A percentile compares a stretch with the other conserved stretches of the same genome.
Evolutionary conservation across 768 basidiomycete species (phyloP).

Genomic region (Leucocoprinus birnbaumii): DNA sequence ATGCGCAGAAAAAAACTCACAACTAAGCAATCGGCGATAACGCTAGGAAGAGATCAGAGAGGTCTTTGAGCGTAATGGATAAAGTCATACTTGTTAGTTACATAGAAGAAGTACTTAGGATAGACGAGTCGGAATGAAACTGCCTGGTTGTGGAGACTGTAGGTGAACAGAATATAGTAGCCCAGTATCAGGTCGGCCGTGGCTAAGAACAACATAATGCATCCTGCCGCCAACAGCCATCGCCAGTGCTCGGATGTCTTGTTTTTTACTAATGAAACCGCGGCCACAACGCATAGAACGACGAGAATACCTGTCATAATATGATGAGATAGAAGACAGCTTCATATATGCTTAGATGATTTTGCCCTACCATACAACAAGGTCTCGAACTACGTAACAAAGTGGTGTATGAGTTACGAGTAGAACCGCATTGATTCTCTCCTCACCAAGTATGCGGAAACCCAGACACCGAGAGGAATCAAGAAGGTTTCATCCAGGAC

Average conservation of each 20-base stretch:
- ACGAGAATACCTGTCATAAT: no score
- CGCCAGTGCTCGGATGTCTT: neutral
- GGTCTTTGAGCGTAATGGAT: neutral
- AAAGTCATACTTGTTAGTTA: conserved; percentile 6
- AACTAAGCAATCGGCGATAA: conserved; percentile 5
- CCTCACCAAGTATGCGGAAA: neutral
- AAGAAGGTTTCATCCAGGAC: neutral
- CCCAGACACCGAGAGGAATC: neutral
- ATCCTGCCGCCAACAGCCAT: neutral
- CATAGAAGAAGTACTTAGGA: conserved; percentile 6
- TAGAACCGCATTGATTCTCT: no score
- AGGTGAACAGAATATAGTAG: conserved; percentile 2
- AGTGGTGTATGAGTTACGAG: no score
- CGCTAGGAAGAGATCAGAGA: neutral
- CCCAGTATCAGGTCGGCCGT: conserved; percentile 1
- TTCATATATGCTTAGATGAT: no score
- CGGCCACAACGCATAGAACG: no score
- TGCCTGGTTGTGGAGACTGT: neutral
- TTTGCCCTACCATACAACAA: no score
- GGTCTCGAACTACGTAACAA: no score
- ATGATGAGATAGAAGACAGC: no score
- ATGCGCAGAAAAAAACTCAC: neutral
- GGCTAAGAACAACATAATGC: neutral
- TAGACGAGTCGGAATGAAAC: neutral
- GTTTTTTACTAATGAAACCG: neutral